A percentile compares a stretch with the other conserved stretches of the same genome.
Evolutionary conservation across 345 rosid genomes (phyloP).

Genomic region (Dimocarpus longan): DNA sequence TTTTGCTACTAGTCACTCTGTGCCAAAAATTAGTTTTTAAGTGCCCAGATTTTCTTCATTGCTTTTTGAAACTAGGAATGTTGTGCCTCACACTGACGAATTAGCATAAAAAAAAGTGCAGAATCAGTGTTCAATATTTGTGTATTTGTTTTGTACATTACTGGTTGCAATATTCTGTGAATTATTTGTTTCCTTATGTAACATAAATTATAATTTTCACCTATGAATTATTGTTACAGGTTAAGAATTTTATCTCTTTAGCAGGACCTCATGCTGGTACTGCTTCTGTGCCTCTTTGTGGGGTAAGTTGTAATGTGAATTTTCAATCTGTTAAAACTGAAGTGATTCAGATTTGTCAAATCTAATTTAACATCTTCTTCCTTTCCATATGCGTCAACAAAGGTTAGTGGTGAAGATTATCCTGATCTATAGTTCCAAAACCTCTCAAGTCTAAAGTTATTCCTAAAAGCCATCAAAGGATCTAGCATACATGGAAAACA

Average conservation of each 20-base stretch:
- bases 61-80: neutral
- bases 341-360: neutral
- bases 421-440: neutral
- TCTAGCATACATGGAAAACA: neutral
- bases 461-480: neutral
- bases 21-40: neutral
- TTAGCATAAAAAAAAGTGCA: neutral
- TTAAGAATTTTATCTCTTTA: slow-evolving; percentile 76
- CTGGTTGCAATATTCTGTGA: neutral
- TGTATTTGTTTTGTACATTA: neutral
- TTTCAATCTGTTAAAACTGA: neutral
- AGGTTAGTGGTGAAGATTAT: neutral
- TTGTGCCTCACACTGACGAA: neutral
- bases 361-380: neutral
- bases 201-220: neutral
- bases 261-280: slow-evolving; percentile 99
- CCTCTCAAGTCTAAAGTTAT: neutral
- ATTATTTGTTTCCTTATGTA: neutral
- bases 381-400: neutral
- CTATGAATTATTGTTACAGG: slow-evolving; percentile 44
- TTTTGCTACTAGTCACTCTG: neutral
- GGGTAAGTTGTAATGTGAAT: slow-evolving; percentile 52
- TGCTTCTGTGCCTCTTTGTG: slow-evolving; percentile 94
- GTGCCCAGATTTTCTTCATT: neutral
- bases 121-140: neutral